A percentile compares a stretch with the other conserved stretches of the same genome.
These are phyloP conservation scores for Mycena crocata DNA, from an alignment of 768 basidiomycete species.

Conservation along the genomic window DNA sequence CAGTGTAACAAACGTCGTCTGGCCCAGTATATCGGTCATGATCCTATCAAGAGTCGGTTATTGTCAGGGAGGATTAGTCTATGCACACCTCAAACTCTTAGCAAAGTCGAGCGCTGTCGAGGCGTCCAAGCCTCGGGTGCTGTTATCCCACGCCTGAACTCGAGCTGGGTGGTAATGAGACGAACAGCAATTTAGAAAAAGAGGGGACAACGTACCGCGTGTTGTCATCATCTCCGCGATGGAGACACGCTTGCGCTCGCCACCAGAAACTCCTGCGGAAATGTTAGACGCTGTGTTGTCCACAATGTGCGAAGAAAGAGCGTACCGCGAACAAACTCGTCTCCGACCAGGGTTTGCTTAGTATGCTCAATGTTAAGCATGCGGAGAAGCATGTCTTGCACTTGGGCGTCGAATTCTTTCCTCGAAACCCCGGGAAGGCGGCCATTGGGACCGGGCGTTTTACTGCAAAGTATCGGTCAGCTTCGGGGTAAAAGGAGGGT, in stretches of 20 bases:
- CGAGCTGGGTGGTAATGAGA: constrained; percentile 54
- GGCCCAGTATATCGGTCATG: constrained; percentile 85
- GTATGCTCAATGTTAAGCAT: constrained; percentile 92
- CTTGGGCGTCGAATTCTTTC: constrained; percentile 65
- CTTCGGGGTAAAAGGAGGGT: constrained; percentile 3
- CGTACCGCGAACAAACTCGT: constrained; percentile 80
- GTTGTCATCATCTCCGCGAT: constrained; percentile 92
- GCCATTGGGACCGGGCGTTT: constrained; percentile 79
- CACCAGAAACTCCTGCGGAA: constrained; percentile 75
- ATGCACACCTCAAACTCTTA: no score
- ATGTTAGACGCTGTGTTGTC: background rate
- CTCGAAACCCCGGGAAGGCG: constrained; percentile 76
- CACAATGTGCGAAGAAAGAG: no score
- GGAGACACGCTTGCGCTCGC: constrained; percentile 82
- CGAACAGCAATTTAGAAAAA: background rate
- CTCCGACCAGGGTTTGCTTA: constrained; percentile 81
- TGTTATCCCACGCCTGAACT: constrained; percentile 87
- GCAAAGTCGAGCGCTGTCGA: constrained; percentile 91
- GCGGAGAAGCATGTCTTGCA: constrained; percentile 72
- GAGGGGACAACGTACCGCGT: constrained; percentile 43
- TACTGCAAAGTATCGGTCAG: constrained; percentile 43
- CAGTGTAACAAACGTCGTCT: constrained; percentile 85
- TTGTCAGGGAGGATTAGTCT: no score
- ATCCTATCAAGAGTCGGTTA: no score
- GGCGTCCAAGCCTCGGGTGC: constrained; percentile 84